A percentile compares a stretch with the other conserved stretches of the same genome.
Evolutionary conservation across 2,329 filamentous ascomycete genomes (phyloP).

Genomic region (Colletotrichum chlorophyti): DNA sequence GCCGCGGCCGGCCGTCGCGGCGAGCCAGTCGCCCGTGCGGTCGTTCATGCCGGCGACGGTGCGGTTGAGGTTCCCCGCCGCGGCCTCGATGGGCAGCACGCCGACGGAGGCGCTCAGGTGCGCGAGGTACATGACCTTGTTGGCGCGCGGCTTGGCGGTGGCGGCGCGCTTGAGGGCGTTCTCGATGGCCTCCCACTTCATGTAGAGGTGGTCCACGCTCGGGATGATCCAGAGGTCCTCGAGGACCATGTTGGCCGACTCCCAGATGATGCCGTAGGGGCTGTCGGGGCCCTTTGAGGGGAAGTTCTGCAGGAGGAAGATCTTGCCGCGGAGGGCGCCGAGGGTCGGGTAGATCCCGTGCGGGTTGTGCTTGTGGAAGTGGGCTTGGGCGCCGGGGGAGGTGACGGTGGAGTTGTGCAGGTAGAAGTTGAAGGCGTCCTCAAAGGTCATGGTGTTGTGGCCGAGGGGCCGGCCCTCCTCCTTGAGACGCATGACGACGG

Average conservation of each 20-base stretch:
- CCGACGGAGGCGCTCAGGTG: conserved; percentile 56
- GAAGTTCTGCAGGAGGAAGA: conserved; percentile 58
- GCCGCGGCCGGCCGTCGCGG: conserved; percentile 19
- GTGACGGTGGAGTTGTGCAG: conserved; percentile 43
- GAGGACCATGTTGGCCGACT: conserved; percentile 49
- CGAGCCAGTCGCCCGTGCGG: conserved; percentile 52
- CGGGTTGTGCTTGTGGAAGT: conserved; percentile 44
- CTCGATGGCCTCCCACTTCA: conserved; percentile 54
- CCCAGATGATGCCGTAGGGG: conserved; percentile 53
- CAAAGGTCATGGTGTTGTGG: conserved; percentile 47
- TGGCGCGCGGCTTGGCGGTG: conserved; percentile 37
- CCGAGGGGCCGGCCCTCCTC: conserved; percentile 50
- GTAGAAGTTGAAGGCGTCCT: conserved; percentile 52
- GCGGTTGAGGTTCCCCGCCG: conserved; percentile 51
- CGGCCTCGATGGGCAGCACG: conserved; percentile 56
- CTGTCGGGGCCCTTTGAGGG: conserved; percentile 30
- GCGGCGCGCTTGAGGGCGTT: conserved; percentile 47
- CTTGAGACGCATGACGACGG: conserved; percentile 58
- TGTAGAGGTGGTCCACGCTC: conserved; percentile 48
- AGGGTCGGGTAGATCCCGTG: conserved; percentile 48
- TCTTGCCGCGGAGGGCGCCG: conserved; percentile 51
- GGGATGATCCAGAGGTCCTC: conserved; percentile 56
- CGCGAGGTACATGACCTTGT: conserved; percentile 49
- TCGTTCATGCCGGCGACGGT: conserved; percentile 56
- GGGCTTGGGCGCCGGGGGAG: conserved; percentile 39